Base-by-base conservation (phyloP, 768 basidiomycete species). In the Pilatotrama ljubarskyi region DNA sequence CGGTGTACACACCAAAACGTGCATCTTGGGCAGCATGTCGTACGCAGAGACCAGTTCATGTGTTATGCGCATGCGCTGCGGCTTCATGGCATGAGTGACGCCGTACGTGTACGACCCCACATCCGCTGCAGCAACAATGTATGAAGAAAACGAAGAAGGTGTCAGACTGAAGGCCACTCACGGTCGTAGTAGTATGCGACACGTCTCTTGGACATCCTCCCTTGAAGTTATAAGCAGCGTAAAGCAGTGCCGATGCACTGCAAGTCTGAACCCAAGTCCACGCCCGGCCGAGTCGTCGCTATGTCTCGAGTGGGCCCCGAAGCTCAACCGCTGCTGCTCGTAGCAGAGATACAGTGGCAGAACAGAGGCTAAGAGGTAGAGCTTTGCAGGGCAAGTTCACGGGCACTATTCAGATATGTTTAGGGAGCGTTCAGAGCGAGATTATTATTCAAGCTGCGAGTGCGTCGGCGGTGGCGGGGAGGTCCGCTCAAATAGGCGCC, bases 21-120 rank as follows among this genome's bases (percentile, higher is more conserved):
- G 88, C 92, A 98, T 95, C 76, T 91, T 89, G 62, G 88, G 86
- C n/a, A 96, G 80, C 85, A 99, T 90, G 22, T 88, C 90, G 68
- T 98, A 99, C 32, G 93, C 89, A 14, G 87, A 82, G 32, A 98
- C 86, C 52, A 99, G 77, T 65, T 96, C 91, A 71, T 99, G 95
- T 0, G 95, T 91, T 74, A 99, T 89, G 52, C 90, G 84, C 78
- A 98, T 96, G 37, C 96, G 81, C 70, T 96, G 93, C 0, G 96
- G 96, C 74, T 98, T 97, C 93, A 98, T 97, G 47, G 90, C 90
- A 66, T 97, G 95, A 2, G 89, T 89, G 51, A 90, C 77, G 37
- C 93, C 93, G 70, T 93, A 96, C 0, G 90, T 90, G 70, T 90
- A 87, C 32, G 83, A 76, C 22, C 86, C 86, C 29, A 91, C 82